Evolutionary conservation across 2,329 filamentous ascomycete species (phyloP).

Genomic region (Epichloe coenophiala): DNA sequence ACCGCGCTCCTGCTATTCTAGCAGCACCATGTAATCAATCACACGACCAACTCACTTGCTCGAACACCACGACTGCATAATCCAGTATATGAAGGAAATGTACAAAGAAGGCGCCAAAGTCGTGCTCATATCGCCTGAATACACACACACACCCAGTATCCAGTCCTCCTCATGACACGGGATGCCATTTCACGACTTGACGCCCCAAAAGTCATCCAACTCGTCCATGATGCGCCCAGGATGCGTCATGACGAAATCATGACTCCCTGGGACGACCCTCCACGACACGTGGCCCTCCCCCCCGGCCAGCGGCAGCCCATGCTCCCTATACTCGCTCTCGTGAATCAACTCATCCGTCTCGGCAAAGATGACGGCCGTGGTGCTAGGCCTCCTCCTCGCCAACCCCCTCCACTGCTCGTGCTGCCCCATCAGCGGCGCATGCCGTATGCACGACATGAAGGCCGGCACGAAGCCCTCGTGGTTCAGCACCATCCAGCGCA

Average conservation of each 20-base stretch:
- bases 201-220: constrained; percentile 35
- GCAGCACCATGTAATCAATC: too few species aligned
- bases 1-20: too few species aligned
- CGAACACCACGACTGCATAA: too few species aligned
- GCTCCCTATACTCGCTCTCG: constrained; percentile 31
- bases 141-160: too few species aligned
- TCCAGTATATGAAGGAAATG: too few species aligned
- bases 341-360: constrained; percentile 38
- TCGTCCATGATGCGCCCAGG: constrained; percentile 27
- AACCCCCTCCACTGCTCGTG: constrained; percentile 37
- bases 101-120: too few species aligned
- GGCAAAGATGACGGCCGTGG: constrained; percentile 39
- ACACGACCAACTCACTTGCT: too few species aligned
- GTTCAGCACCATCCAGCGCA: constrained; percentile 44
- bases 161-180: too few species aligned
- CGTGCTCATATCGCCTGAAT: too few species aligned
- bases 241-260: constrained; percentile 52
- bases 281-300: constrained; percentile 35
- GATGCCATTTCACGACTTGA: neutral
- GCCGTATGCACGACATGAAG: constrained; percentile 44
- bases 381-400: constrained; percentile 25
- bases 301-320: constrained; percentile 37
- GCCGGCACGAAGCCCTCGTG: constrained; percentile 46
- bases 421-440: constrained; percentile 40
- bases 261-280: constrained; percentile 38